Evolutionary conservation across 2,329 filamentous ascomycete genomes (phyloP), one percentile per base, ranked within the genome.

Genomic region (Colletotrichum salicis): DNA sequence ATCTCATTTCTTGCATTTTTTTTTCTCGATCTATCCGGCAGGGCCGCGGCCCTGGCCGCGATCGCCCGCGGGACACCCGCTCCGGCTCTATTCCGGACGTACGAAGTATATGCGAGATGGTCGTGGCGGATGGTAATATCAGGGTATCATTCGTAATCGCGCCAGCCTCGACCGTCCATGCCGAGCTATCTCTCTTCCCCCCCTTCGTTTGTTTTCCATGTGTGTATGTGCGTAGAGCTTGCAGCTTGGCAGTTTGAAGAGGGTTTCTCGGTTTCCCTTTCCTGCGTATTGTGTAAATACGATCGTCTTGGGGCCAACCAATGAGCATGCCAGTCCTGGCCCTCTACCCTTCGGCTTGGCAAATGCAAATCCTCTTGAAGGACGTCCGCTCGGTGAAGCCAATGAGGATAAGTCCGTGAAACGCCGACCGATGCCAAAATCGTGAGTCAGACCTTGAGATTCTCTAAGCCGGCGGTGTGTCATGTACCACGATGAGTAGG

Each of bases 401-500:
- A 64, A 60, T 33, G 15, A 5, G 4, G 61, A 33, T 35, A 56
- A 24, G 24, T 41, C 57, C 37, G 27, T 61, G 60, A 65, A 61
- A 69, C 52, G 24, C 24, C 22, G 31, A 33, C 2, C 55, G 12
- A 66, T 27, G 4, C 48, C 29, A 24, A 35, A n/a, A 56, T 59
- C 19, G 37, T 31, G 48, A 54, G 57, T 6, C 58, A 56, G 27
- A 19, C 19, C 1, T 45, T 35, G 0, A 13, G 0, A 7, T 10
- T 33, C 41, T 51, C 82, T 82, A 93, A 77, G 90, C 91, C 10
- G 90, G 88, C 51, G 93, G 91, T n/a, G 93, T 94, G 79, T 95
- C 93, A 82, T 96, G 93, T 67, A 96, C 89, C 48, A 95, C 92
- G 66, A 95, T 90, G 48, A 96, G 86, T 58, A 96, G 85, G 81